A percentile compares a stretch with the other conserved stretches of the same genome.
These are phyloP conservation scores for Yarrowia deformans DNA, from an alignment of 805 yeast genomes.

Conservation along the genomic window DNA sequence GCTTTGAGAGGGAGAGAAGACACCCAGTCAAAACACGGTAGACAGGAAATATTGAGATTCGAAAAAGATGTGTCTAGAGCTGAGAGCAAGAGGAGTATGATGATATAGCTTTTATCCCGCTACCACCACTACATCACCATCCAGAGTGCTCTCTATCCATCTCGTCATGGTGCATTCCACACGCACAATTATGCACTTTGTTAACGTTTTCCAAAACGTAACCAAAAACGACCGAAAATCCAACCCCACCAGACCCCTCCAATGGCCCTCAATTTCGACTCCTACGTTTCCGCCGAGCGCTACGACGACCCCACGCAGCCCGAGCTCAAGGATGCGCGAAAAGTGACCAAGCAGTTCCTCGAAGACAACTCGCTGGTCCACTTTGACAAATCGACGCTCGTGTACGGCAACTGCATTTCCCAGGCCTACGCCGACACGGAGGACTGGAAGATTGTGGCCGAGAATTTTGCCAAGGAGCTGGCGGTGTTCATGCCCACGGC, in stretches of 20 bases:
- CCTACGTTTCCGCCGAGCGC: slow-evolving; percentile 13
- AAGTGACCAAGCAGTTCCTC: slow-evolving; percentile 18
- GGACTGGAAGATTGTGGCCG: slow-evolving; percentile 23
- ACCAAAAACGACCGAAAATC: too few relatives aligned
- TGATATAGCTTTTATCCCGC: too few relatives aligned
- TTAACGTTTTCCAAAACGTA: too few relatives aligned
- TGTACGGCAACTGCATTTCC: slow-evolving; percentile 34
- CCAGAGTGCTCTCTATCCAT: too few relatives aligned
- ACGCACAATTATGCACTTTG: too few relatives aligned
- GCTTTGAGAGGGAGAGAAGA: too few relatives aligned
- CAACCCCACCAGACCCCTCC: neutral
- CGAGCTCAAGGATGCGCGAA: slow-evolving; percentile 36
- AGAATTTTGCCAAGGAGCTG: slow-evolving; percentile 33
- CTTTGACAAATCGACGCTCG: slow-evolving; percentile 13
- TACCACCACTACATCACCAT: too few relatives aligned
- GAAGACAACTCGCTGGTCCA: slow-evolving; percentile 23
- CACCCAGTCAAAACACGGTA: too few relatives aligned
- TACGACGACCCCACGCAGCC: slow-evolving; percentile 27
- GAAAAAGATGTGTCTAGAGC: too few relatives aligned
- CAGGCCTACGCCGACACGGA: slow-evolving; percentile 14
- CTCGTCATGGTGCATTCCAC: too few relatives aligned
- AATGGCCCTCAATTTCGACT: slow-evolving; percentile 19
- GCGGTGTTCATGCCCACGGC: slow-evolving; percentile 34
- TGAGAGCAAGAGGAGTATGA: too few relatives aligned
- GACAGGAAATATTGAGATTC: too few relatives aligned